Evolutionary conservation across 176 grass and related monocot genomes (phyloP).

Genomic region (Pharus latifolius): DNA sequence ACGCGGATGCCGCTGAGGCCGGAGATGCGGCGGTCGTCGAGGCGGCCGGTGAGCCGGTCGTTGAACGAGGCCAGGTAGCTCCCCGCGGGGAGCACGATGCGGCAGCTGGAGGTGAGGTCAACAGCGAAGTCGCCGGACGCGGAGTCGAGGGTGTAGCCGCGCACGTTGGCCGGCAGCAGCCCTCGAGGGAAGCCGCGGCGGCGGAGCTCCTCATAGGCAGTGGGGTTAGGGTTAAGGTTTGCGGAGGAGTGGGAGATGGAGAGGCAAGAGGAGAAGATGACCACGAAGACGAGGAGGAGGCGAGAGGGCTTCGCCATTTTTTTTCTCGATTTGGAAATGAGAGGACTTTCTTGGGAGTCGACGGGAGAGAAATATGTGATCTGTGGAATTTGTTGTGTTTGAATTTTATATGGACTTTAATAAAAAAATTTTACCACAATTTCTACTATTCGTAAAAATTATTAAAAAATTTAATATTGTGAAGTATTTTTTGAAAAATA

Average conservation of each 20-base stretch:
- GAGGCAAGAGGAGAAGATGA: neutral
- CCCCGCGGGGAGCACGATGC: conserved; percentile 38
- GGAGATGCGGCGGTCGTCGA: conserved; percentile 33
- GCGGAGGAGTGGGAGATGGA: neutral
- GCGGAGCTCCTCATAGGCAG: conserved; percentile 39
- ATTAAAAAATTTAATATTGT: too few relatives aligned
- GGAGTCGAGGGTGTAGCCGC: conserved; percentile 33
- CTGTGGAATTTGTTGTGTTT: too few relatives aligned
- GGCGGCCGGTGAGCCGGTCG: conserved; percentile 32
- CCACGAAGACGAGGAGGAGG: neutral
- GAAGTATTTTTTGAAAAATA: too few relatives aligned
- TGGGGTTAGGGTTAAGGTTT: neutral
- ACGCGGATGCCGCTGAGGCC: conserved; percentile 49
- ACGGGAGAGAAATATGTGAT: too few relatives aligned
- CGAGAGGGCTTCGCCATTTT: neutral
- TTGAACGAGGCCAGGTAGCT: conserved; percentile 47
- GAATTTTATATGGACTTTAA: too few relatives aligned
- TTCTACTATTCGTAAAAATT: too few relatives aligned
- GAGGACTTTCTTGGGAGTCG: too few relatives aligned
- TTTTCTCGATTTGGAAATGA: too few relatives aligned
- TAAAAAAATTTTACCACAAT: too few relatives aligned
- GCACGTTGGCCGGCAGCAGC: conserved; percentile 41
- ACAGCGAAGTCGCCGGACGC: conserved; percentile 42
- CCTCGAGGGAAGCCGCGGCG: conserved; percentile 37
- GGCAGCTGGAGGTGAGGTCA: conserved; percentile 27